A percentile compares a stretch with the other conserved stretches of the same genome.
phyloP scores from a whole-genome alignment of 441 rosid genomes.

The Biscutella laevigata region DNA sequence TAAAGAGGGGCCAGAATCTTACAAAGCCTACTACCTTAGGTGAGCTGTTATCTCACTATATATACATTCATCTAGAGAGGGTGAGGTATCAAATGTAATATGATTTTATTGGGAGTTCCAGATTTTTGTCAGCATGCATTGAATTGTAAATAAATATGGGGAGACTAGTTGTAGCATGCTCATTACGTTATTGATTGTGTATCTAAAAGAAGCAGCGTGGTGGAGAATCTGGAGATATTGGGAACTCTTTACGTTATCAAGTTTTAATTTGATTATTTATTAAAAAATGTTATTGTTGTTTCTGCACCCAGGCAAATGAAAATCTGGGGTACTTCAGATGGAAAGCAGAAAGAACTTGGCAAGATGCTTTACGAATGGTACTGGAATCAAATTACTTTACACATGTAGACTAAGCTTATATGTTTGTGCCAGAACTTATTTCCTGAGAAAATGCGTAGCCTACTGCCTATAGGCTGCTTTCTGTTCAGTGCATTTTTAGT shows the following conservation, averaged over 20 bases:
- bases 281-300: background rate
- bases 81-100: constrained; percentile 2
- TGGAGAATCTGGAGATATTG: background rate
- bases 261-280: background rate
- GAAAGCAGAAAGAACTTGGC: constrained; percentile 74
- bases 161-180: constrained; percentile 7
- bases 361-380: constrained; percentile 98
- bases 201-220: background rate
- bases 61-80: background rate
- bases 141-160: background rate
- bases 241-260: background rate
- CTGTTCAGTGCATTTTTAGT: background rate
- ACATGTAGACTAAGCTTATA: too few species aligned
- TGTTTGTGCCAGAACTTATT: too few species aligned
- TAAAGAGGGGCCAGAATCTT: constrained; percentile 82
- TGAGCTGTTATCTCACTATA: constrained; percentile 23
- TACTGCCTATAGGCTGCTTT: background rate
- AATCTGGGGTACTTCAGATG: constrained; percentile 79
- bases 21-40: constrained; percentile 75
- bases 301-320: constrained; percentile 70
- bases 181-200: constrained; percentile 2
- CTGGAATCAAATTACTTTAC: too few species aligned
- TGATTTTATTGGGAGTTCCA: background rate
- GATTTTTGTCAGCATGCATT: constrained; percentile 7
- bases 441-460: background rate